phyloP scores from a whole-genome alignment of 371 early-diverging fungal species.

The Mucor velutinosus region DNA sequence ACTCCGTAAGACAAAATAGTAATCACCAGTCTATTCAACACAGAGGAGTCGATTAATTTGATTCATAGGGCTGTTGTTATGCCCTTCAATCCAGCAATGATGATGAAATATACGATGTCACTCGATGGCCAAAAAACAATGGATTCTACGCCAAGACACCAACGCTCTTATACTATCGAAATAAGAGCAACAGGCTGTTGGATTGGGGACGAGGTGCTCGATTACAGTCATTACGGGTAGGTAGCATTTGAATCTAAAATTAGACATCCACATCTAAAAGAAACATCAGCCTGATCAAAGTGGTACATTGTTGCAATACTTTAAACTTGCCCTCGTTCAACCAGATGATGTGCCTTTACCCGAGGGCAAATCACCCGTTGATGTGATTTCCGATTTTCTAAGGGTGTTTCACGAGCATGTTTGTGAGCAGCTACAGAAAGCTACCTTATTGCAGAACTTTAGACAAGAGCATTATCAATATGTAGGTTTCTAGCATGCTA shows the following conservation, averaged over 20 bases:
- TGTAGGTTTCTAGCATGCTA: constrained; percentile 18
- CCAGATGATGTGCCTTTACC: constrained; percentile 42
- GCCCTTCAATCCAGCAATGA: constrained; percentile 16
- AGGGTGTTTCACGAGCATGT: constrained; percentile 56
- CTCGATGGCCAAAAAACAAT: constrained; percentile 57
- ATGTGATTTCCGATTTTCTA: constrained; percentile 60
- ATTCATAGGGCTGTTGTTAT: constrained; percentile 27
- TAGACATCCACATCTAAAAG: background rate
- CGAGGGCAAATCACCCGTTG: constrained; percentile 46
- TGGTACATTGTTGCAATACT: constrained; percentile 25
- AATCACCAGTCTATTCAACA: background rate
- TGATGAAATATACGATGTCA: constrained; percentile 52
- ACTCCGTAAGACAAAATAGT: constrained; percentile 26
- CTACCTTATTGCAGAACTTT: constrained; percentile 29
- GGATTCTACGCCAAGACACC: constrained; percentile 54
- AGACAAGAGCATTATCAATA: constrained; percentile 46
- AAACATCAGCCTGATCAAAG: constrained; percentile 17
- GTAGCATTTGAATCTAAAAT: background rate
- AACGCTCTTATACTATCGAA: constrained; percentile 41
- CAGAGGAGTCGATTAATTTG: background rate
- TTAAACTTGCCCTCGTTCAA: constrained; percentile 21
- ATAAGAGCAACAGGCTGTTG: constrained; percentile 43
- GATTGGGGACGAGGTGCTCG: constrained; percentile 65
- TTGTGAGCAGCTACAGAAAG: constrained; percentile 51
- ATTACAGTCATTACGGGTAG: constrained; percentile 17